Evolutionary conservation across 208 protist species (phyloP).

Genomic region (Kentomonas sorsogonicus): DNA sequence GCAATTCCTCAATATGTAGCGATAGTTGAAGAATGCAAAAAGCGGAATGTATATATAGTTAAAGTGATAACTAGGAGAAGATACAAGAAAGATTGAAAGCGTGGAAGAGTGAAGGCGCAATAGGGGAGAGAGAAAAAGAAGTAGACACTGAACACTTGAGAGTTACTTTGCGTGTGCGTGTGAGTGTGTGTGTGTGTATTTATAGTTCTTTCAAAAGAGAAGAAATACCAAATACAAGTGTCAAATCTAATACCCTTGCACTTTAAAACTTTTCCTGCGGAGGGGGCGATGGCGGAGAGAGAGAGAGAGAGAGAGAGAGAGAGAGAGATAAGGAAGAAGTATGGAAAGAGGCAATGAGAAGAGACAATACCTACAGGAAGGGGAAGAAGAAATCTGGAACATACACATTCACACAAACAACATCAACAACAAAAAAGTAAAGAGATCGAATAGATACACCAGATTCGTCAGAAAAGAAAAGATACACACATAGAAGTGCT

Average conservation of each 20-base stretch:
- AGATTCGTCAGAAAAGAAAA: no score
- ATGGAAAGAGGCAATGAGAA: no score
- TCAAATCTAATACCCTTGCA: background rate
- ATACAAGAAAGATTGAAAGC: background rate
- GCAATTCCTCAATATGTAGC: no score
- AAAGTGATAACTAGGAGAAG: background rate
- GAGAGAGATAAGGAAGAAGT: slow-evolving; percentile 5
- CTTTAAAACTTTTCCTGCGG: slow-evolving; percentile 10
- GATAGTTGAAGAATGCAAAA: no score
- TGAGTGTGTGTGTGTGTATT: background rate
- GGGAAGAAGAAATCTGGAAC: background rate
- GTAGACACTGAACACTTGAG: background rate
- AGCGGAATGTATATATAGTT: no score
- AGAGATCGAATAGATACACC: background rate
- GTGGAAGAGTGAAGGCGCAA: background rate
- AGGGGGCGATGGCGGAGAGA: slow-evolving; percentile 26
- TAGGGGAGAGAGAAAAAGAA: slow-evolving; percentile 1
- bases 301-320: slow-evolving; percentile 3
- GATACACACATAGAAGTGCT: no score
- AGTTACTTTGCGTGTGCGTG: background rate
- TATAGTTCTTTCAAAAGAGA: slow-evolving; percentile 6
- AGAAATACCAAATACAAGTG: slow-evolving; percentile 5
- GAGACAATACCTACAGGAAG: no score
- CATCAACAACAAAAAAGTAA: slow-evolving; percentile 5
- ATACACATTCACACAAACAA: background rate